A percentile compares a stretch with the other conserved stretches of the same genome.
Evolutionary conservation across 495 filamentous ascomycete genomes (phyloP).

Genomic region (Evernia prunastri): DNA sequence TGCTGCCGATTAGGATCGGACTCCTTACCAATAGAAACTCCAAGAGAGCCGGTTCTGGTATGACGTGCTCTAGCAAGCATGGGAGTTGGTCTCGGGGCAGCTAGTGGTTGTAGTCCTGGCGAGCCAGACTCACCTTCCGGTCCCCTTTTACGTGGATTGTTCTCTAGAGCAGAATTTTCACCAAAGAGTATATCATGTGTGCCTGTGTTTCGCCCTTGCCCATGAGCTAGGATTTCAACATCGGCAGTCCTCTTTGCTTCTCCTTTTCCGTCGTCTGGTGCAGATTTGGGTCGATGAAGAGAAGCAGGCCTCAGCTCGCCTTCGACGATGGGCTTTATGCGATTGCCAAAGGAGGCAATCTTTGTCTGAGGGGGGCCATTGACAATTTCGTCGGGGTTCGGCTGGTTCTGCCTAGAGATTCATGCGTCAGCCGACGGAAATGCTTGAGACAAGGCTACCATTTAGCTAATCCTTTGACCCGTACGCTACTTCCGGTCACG

Average conservation of each 20-base stretch:
- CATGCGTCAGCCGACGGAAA: not conserved
- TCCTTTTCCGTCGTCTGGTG: slow-evolving; percentile 1
- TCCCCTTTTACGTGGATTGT: slow-evolving; percentile 18
- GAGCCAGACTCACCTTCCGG: not conserved
- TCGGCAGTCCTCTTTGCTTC: slow-evolving; percentile 12
- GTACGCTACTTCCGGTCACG: not conserved
- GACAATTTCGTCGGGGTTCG: not conserved
- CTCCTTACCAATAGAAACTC: not conserved
- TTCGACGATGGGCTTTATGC: not conserved
- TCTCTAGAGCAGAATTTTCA: not conserved
- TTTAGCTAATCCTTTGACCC: not conserved
- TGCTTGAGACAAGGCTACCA: not conserved
- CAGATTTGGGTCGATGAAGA: not conserved
- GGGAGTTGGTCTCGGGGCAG: not conserved
- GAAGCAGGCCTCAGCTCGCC: not conserved
- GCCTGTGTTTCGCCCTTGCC: not conserved
- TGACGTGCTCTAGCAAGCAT: not conserved
- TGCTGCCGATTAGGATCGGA: not conserved
- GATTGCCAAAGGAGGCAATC: not conserved
- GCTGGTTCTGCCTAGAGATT: not conserved
- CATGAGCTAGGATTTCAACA: slow-evolving; percentile 9
- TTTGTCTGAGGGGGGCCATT: not conserved
- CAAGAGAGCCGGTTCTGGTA: not conserved
- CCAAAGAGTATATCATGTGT: not conserved
- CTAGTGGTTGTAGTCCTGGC: not conserved